Conservation (phyloP, 768 basidiomycete species). For the Leccinum disarticulatum region DNA sequence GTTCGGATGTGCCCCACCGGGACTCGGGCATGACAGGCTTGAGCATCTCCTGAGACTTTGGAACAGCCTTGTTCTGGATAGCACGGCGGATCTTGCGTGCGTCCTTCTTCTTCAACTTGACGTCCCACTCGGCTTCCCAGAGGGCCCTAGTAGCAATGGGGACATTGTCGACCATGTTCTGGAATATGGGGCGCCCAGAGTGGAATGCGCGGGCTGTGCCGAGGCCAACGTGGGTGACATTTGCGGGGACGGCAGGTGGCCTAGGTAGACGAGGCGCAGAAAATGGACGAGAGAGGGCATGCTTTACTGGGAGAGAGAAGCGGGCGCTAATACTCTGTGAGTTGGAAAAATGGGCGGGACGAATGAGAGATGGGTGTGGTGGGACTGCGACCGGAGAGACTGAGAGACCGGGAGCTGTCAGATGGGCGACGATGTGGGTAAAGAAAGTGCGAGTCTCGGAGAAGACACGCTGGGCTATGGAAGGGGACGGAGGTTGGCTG, state of each 20-base stretch:
- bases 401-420: slow-evolving; percentile 54
- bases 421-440: slow-evolving; percentile 39
- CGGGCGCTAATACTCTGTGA: slow-evolving; percentile 49
- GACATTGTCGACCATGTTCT: slow-evolving; percentile 76
- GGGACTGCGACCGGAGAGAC: slow-evolving; percentile 26
- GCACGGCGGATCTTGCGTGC: slow-evolving; percentile 25
- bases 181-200: slow-evolving; percentile 71
- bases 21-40: slow-evolving; percentile 12
- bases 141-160: slow-evolving; percentile 75
- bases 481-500: slow-evolving; percentile 24
- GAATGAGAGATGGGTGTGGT: slow-evolving; percentile 12
- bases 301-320: slow-evolving; percentile 55
- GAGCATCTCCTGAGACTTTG: slow-evolving; percentile 30
- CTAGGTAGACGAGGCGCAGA: slow-evolving; percentile 56
- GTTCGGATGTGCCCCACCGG: slow-evolving; percentile 35
- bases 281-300: slow-evolving; percentile 48
- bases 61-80: slow-evolving; percentile 18
- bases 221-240: slow-evolving; percentile 67
- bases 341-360: slow-evolving; percentile 17
- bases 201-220: slow-evolving; percentile 77
- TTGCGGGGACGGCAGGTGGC: slow-evolving; percentile 47
- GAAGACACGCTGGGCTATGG: slow-evolving; percentile 46
- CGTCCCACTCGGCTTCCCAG: slow-evolving; percentile 71
- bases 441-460: slow-evolving; percentile 26
- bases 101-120: slow-evolving; percentile 49